A percentile compares a stretch with the other conserved stretches of the same genome.
Evolutionary conservation across 257 asterid genomes (phyloP).

Genomic region (Solanum piurae): DNA sequence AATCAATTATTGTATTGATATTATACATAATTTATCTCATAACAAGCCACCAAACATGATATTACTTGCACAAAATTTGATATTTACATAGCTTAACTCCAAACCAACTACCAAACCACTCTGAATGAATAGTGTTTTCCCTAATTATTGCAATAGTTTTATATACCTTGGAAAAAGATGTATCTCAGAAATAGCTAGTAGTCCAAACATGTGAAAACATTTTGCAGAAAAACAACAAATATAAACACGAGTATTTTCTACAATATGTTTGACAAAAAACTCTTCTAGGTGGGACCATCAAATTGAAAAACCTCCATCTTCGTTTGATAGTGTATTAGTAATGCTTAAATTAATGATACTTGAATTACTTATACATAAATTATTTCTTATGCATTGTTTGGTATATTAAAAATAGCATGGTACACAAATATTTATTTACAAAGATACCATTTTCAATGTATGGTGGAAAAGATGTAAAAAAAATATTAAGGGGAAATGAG

Average conservation of each 20-base stretch:
- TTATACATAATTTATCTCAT: background rate
- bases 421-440: no score
- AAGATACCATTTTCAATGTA: background rate
- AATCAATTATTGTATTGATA: background rate
- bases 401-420: background rate
- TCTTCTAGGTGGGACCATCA: background rate
- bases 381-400: no score
- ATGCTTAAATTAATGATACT: no score
- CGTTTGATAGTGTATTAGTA: no score
- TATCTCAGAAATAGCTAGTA: background rate
- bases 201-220: background rate
- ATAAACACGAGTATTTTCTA: background rate
- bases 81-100: background rate
- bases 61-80: background rate
- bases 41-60: background rate
- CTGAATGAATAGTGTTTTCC: background rate
- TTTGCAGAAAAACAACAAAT: background rate
- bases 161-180: background rate
- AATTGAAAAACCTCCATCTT: background rate
- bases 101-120: background rate
- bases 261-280: background rate
- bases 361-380: no score
- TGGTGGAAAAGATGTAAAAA: no score
- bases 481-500: background rate
- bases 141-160: background rate